phyloP scores from a whole-genome alignment of 805 yeast genomes.

The Candida ponderosae region DNA sequence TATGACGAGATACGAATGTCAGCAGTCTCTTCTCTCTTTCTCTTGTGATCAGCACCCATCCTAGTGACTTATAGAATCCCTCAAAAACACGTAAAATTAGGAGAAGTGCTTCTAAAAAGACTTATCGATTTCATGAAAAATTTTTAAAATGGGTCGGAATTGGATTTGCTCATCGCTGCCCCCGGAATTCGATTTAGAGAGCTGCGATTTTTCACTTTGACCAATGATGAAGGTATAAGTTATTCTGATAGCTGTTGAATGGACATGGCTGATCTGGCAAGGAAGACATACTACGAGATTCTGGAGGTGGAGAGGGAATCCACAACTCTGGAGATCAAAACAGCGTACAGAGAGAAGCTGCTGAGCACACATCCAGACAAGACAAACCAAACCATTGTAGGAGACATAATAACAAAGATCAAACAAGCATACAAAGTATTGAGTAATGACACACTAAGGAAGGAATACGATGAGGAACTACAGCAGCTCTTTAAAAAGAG shows the following conservation, averaged over 20 bases:
- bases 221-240: no score
- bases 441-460: slow-evolving; percentile 29
- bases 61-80: no score
- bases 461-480: slow-evolving; percentile 45
- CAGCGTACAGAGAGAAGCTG: slow-evolving; percentile 56
- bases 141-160: no score
- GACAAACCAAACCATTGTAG: slow-evolving; percentile 9
- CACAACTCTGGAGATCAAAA: slow-evolving; percentile 35
- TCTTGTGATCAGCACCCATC: slow-evolving; percentile 19
- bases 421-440: slow-evolving; percentile 60
- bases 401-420: slow-evolving; percentile 34
- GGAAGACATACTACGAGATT: slow-evolving; percentile 42
- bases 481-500: slow-evolving; percentile 21
- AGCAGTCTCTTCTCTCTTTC: slow-evolving; percentile 27
- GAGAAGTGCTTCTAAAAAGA: no score
- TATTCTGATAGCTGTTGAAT: no score
- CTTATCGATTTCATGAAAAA: no score
- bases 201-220: no score
- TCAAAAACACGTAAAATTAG: no score
- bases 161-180: no score
- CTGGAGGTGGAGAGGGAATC: slow-evolving; percentile 42
- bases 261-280: slow-evolving; percentile 2
- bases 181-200: no score
- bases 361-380: slow-evolving; percentile 80
- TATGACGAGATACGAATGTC: slow-evolving; percentile 29